These are phyloP conservation scores for Wickerhamiella allomyrinae DNA, from an alignment of 805 yeast species.

Conservation along the genomic window DNA sequence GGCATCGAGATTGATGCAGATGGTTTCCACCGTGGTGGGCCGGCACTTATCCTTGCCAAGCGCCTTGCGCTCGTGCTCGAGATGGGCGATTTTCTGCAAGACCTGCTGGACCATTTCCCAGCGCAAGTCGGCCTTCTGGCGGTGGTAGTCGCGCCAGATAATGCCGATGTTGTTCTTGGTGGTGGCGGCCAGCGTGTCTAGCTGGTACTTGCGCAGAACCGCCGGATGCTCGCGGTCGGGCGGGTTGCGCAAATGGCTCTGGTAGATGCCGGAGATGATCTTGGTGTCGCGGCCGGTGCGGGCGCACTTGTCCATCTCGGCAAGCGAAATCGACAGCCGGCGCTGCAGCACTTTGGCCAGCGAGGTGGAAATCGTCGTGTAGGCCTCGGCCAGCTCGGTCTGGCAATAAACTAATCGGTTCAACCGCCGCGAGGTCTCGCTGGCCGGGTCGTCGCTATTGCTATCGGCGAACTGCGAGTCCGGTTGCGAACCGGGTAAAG, in stretches of 20 bases:
- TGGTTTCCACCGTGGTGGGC: constrained; percentile 11
- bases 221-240: constrained; percentile 2
- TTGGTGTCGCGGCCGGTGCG: constrained; percentile 4
- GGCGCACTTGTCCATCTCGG: constrained; percentile 11
- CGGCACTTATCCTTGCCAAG: constrained; percentile 1
- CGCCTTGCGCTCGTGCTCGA: constrained; percentile 18
- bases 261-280: constrained; percentile 4
- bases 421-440: not conserved
- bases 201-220: constrained; percentile 12
- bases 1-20: constrained; percentile 19
- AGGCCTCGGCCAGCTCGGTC: constrained; percentile 11
- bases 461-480: not conserved
- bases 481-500: not conserved
- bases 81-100: constrained; percentile 14
- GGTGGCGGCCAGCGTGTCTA: constrained; percentile 10
- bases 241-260: constrained; percentile 8
- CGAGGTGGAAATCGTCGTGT: constrained; percentile 11
- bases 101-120: constrained; percentile 14
- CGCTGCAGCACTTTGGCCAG: constrained; percentile 13
- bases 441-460: not conserved
- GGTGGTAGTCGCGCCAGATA: constrained; percentile 22
- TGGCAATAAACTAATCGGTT: not conserved
- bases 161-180: constrained; percentile 16
- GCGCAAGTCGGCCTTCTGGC: constrained; percentile 17
- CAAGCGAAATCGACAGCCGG: constrained; percentile 14